phyloP scores from a whole-genome alignment of 129 eudicot genomes.

The Chrysanthemum seticuspe region DNA sequence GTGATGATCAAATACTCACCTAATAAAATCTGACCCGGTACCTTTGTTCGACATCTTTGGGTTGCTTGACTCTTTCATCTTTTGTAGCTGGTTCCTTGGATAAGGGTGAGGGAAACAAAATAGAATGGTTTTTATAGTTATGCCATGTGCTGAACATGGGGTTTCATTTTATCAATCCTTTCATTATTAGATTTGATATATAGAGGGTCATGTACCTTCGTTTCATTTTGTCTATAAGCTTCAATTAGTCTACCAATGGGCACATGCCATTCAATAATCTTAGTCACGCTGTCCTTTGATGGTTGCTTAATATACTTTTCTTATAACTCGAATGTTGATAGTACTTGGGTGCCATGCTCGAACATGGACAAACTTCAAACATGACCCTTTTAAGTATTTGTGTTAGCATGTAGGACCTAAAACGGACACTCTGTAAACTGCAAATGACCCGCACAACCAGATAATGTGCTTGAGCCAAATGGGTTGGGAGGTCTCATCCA shows the following conservation, averaged over 20 bases:
- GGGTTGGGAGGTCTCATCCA: too few species aligned
- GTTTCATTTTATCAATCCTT: constrained; percentile 10
- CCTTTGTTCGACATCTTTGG: too few species aligned
- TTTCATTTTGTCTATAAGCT: constrained; percentile 24
- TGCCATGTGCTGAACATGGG: constrained; percentile 23
- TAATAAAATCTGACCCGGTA: too few species aligned
- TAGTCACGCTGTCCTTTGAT: constrained; percentile 15
- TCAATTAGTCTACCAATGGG: constrained; percentile 25
- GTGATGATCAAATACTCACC: too few species aligned
- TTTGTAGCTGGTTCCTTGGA: too few species aligned
- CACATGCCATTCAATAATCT: constrained; percentile 31
- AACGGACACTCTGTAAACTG: too few species aligned
- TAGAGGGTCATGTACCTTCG: constrained; percentile 27
- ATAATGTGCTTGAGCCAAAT: too few species aligned
- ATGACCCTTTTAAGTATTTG: too few species aligned
- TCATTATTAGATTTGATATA: constrained; percentile 17
- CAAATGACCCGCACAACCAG: too few species aligned
- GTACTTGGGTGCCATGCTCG: background rate
- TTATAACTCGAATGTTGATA: background rate
- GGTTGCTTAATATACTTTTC: constrained; percentile 6
- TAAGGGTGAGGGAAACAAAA: background rate
- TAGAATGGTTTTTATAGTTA: constrained; percentile 12
- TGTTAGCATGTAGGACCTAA: too few species aligned
- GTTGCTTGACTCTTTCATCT: too few species aligned
- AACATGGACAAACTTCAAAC: too few species aligned